Conservation (phyloP, 345 rosid species). For the Limnanthes douglasii region DNA sequence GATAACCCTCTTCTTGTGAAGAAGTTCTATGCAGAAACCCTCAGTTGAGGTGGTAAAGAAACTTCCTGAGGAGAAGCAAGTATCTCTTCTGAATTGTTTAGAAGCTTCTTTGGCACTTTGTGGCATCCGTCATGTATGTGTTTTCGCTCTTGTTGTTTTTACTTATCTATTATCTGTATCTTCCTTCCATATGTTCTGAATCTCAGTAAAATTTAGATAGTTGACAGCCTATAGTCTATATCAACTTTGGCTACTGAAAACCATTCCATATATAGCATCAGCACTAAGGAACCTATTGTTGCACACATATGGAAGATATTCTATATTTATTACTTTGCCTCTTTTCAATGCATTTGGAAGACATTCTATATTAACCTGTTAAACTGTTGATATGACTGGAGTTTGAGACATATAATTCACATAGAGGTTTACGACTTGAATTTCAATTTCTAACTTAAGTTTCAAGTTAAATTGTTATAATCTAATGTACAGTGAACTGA, state of each 20-base stretch:
- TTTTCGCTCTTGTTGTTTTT: constrained; percentile 5
- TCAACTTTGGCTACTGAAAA: background rate
- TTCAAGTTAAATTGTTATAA: no score
- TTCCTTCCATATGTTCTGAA: background rate
- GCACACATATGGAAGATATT: no score
- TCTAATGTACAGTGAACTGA: background rate
- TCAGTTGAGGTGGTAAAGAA: constrained; percentile 47
- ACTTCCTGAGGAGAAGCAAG: constrained; percentile 30
- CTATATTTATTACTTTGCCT: no score
- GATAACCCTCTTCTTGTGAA: constrained; percentile 95
- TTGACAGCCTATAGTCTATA: background rate
- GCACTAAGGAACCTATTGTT: background rate
- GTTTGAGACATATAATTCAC: no score
- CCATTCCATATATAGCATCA: background rate
- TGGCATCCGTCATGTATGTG: constrained; percentile 82
- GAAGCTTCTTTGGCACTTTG: constrained; percentile 80
- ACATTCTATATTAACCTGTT: no score
- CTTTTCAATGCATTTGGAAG: no score
- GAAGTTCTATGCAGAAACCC: constrained; percentile 38
- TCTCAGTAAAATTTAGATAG: background rate
- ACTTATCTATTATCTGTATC: background rate
- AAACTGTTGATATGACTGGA: no score
- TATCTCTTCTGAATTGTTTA: constrained; percentile 29
- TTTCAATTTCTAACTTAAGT: background rate
- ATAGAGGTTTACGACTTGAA: background rate